Percentiles rank a stretch among this genome's conserved stretches.
Evolutionary conservation across 495 filamentous ascomycete species (phyloP).

Genomic region (Xeromyces bisporus): DNA sequence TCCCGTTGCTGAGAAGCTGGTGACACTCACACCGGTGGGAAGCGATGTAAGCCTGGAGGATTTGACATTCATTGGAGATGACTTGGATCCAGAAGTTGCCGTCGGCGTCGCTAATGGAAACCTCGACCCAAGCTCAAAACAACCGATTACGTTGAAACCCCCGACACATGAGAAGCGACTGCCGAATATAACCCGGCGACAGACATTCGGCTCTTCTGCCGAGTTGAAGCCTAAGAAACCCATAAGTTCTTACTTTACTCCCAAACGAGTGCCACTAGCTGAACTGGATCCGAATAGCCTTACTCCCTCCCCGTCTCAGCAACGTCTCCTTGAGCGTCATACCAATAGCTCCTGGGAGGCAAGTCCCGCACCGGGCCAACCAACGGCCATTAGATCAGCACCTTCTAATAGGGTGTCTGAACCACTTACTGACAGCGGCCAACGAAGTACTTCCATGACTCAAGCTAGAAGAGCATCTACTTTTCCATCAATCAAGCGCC

Average conservation of each 20-base stretch:
- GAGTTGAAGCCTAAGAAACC: slow-evolving; percentile 47
- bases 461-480: slow-evolving; percentile 24
- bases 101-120: slow-evolving; percentile 66
- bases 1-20: slow-evolving; percentile 47
- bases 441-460: slow-evolving; percentile 26
- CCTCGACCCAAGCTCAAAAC: slow-evolving; percentile 77
- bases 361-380: slow-evolving; percentile 22
- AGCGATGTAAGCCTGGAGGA: slow-evolving; percentile 41
- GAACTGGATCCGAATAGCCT: slow-evolving; percentile 82
- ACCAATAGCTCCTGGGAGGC: slow-evolving; percentile 36
- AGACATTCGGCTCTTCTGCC: slow-evolving; percentile 28
- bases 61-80: slow-evolving; percentile 63
- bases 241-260: slow-evolving; percentile 65
- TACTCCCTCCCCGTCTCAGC: slow-evolving; percentile 51
- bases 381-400: slow-evolving; percentile 19
- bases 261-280: slow-evolving; percentile 57
- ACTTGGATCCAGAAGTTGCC: slow-evolving; percentile 52
- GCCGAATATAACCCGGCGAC: slow-evolving; percentile 19
- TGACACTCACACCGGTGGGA: slow-evolving; percentile 51
- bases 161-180: slow-evolving; percentile 9
- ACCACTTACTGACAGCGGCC: slow-evolving; percentile 25
- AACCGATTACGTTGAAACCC: slow-evolving; percentile 36
- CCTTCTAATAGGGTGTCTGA: slow-evolving; percentile 13
- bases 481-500: slow-evolving; percentile 40
- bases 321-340: slow-evolving; percentile 38